Conservation (phyloP, 495 filamentous ascomycete species). For the Penicillium manginii region DNA sequence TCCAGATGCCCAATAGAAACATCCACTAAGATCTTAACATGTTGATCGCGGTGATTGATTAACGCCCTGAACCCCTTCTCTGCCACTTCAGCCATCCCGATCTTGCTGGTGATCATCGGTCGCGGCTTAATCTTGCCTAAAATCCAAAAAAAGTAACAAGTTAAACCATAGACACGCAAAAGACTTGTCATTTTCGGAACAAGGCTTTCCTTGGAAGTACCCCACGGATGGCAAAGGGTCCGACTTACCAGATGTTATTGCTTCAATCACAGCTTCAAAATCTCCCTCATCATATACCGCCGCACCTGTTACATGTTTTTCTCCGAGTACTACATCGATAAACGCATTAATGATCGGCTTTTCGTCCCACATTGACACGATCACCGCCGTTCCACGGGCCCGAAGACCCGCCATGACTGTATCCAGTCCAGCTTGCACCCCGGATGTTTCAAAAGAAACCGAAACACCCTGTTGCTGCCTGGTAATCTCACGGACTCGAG, state of each 20-base stretch:
- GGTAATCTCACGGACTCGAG: slow-evolving; percentile 23
- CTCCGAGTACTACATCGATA: slow-evolving; percentile 23
- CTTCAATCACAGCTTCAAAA: slow-evolving; percentile 59
- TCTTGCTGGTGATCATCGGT: slow-evolving; percentile 60
- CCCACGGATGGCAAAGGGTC: not conserved
- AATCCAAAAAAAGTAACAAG: not conserved
- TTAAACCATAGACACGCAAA: not conserved
- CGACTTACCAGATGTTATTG: slow-evolving; percentile 51
- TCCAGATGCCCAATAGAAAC: slow-evolving; percentile 11
- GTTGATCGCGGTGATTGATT: slow-evolving; percentile 56
- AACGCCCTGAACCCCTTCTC: slow-evolving; percentile 58
- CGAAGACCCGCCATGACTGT: slow-evolving; percentile 27
- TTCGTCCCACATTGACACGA: slow-evolving; percentile 34
- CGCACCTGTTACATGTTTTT: slow-evolving; percentile 32
- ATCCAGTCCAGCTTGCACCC: slow-evolving; percentile 34
- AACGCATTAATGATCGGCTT: slow-evolving; percentile 29
- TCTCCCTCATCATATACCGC: slow-evolving; percentile 51
- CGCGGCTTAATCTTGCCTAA: slow-evolving; percentile 33
- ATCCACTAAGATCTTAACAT: slow-evolving; percentile 57
- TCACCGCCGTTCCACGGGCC: slow-evolving; percentile 26
- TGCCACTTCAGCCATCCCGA: slow-evolving; percentile 53
- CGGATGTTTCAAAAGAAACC: slow-evolving; percentile 36
- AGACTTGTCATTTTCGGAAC: not conserved
- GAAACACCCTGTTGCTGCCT: slow-evolving; percentile 15
- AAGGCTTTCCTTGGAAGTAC: not conserved